These are phyloP conservation scores for Oxyria digyna DNA, from an alignment of 148 eudicot species.

Conservation along the genomic window DNA sequence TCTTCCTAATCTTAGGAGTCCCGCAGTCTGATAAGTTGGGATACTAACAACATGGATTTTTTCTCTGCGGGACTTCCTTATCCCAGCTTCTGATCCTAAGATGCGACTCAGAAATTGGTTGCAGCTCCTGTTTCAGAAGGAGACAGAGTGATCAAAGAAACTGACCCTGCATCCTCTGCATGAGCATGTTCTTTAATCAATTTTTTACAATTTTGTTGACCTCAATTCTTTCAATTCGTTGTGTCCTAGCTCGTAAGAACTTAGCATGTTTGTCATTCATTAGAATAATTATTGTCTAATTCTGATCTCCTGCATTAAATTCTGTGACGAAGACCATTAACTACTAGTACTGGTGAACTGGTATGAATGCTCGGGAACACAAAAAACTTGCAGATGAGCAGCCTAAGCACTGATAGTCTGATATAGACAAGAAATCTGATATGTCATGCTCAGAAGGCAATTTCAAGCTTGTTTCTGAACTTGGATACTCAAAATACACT, in stretches of 20 bases:
- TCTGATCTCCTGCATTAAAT: not conserved
- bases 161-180: not conserved
- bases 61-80: too few relatives aligned
- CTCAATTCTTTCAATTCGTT: not conserved
- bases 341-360: too few relatives aligned
- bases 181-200: not conserved
- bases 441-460: not conserved
- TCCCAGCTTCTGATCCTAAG: not conserved
- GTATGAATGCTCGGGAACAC: not conserved
- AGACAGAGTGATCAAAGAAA: not conserved
- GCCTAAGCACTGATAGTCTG: not conserved
- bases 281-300: not conserved
- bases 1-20: too few relatives aligned
- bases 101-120: not conserved
- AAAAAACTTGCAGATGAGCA: not conserved
- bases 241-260: not conserved
- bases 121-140: constrained; percentile 31
- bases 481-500: not conserved
- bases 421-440: not conserved
- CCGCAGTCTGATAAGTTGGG: too few relatives aligned
- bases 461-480: not conserved
- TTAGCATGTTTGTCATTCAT: not conserved
- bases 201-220: not conserved
- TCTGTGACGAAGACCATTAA: too few relatives aligned
- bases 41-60: too few relatives aligned